A percentile compares a stretch with the other conserved stretches of the same genome.
Conservation (phyloP, 208 protist genomes). For the Acanthamoeba castellanii region DNA sequence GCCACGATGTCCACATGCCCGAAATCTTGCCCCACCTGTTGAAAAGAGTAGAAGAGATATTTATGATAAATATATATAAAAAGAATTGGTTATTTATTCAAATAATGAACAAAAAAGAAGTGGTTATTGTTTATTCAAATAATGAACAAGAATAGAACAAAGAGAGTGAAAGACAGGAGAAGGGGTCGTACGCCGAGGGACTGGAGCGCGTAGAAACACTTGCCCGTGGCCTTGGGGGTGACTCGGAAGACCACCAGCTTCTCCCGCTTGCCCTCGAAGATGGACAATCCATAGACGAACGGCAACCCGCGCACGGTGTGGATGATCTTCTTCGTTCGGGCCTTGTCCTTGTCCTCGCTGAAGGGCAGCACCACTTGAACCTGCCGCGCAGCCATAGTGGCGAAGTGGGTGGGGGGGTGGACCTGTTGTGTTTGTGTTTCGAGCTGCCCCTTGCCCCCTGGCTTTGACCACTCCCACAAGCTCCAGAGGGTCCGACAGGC, state of each 20-base stretch:
- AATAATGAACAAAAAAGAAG: not conserved
- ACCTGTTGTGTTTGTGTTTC: no score
- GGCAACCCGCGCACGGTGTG: conserved; percentile 22
- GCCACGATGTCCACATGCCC: conserved; percentile 50
- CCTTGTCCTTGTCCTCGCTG: not conserved
- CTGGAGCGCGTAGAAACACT: not conserved
- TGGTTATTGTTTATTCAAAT: no score
- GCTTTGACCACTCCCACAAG: no score
- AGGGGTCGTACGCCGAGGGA: not conserved
- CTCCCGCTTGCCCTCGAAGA: conserved; percentile 40
- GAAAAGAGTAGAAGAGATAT: not conserved
- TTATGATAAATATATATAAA: not conserved
- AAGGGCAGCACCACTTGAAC: not conserved
- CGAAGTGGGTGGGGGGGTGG: no score
- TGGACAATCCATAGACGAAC: conserved; percentile 30
- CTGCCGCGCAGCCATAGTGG: not conserved
- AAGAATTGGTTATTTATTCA: no score
- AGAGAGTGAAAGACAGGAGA: no score
- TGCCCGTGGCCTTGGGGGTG: conserved; percentile 32
- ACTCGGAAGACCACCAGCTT: conserved; percentile 45
- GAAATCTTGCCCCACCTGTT: conserved; percentile 35
- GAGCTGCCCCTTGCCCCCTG: no score
- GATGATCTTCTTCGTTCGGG: not conserved
- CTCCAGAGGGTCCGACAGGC: no score
- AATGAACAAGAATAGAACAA: no score